Evolutionary conservation across 768 basidiomycete genomes (phyloP), one percentile per base, ranked within the genome.

Genomic region (Tulasnella sp.): DNA sequence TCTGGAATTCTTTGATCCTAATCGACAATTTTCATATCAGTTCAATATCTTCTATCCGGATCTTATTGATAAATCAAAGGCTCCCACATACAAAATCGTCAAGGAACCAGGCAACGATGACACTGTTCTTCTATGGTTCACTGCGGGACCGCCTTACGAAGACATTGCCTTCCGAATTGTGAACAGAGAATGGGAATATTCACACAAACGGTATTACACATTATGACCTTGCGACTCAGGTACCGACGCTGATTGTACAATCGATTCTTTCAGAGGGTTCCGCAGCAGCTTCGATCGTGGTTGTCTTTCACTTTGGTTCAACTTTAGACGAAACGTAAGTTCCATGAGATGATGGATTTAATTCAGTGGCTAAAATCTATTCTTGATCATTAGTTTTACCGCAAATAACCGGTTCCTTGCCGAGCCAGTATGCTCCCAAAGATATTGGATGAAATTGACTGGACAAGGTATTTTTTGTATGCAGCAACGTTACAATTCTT

Each of bases 31-130:
- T 34, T 55, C 16, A 25, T 4, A 47, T 4, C 40, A 83, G 78
- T 92, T 92, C 70, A 95, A 93, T 59, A 89, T 99, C 42, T 98
- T 99, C 70, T 99, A 98, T 65, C 95, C 95, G 0, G 95, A 98
- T 67, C 79, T 99, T 58, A 96, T 99, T 66, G 93, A 99, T 71
- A 95, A 95, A 65, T 79, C 85, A 28, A 91, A 92, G 66, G 89
- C 95, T 0, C 95, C 95, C 3, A 90, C 89, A 5, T 99, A 96
- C 70, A 89, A 87, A 64, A 87, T 96, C 54, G 76, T 95, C 65
- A 87, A 88, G 61, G 89, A 95, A 61, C 78, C 81, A 4, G 91
- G 88, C 5, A 95, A 98, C 62, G 88, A 91, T 54, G 95, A 99
- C 49, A 98, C 93, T 1, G 86, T 88, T 10, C 71, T 95, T 19